These are phyloP conservation scores for Elaphomyces granulatus DNA, from an alignment of 495 filamentous ascomycete genomes.

Conservation along the genomic window DNA sequence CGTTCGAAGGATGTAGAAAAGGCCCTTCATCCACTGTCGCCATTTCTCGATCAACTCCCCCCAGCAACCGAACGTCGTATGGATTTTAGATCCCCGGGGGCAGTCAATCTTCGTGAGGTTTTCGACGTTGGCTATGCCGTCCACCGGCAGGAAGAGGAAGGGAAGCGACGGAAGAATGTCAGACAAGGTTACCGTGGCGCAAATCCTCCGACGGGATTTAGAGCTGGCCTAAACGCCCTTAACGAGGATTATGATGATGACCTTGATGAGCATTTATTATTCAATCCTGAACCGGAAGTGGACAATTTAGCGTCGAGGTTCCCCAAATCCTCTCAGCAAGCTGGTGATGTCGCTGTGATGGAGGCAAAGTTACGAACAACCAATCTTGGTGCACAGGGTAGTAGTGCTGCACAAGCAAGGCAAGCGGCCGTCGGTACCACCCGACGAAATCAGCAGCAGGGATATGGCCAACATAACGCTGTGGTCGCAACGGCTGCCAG, in stretches of 20 bases:
- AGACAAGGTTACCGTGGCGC: constrained; percentile 55
- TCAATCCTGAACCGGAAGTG: constrained; percentile 27
- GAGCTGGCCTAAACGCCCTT: constrained; percentile 44
- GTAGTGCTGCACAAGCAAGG: constrained; percentile 45
- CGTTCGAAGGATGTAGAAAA: constrained; percentile 28
- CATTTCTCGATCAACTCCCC: constrained; percentile 26
- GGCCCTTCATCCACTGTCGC: constrained; percentile 25
- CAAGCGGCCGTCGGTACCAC: constrained; percentile 32
- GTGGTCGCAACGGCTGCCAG: constrained; percentile 66
- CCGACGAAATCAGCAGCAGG: constrained; percentile 32
- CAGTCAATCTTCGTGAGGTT: constrained; percentile 87
- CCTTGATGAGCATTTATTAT: constrained; percentile 35
- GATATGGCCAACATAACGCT: constrained; percentile 72
- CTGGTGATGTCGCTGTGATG: constrained; percentile 55
- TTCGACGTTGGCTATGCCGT: constrained; percentile 97
- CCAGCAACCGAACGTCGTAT: constrained; percentile 47
- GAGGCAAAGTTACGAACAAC: constrained; percentile 77
- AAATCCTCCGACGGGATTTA: constrained; percentile 29
- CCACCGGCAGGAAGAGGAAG: constrained; percentile 91
- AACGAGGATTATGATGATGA: constrained; percentile 58
- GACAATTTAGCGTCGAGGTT: constrained; percentile 47
- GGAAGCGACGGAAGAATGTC: constrained; percentile 69
- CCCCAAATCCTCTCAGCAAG: constrained; percentile 44
- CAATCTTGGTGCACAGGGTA: constrained; percentile 42
- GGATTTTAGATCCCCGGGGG: constrained; percentile 94